A percentile compares a stretch with the other conserved stretches of the same genome.
Conservation (phyloP, 1,284 basidiomycete species). For the Peniophora sp. region DNA sequence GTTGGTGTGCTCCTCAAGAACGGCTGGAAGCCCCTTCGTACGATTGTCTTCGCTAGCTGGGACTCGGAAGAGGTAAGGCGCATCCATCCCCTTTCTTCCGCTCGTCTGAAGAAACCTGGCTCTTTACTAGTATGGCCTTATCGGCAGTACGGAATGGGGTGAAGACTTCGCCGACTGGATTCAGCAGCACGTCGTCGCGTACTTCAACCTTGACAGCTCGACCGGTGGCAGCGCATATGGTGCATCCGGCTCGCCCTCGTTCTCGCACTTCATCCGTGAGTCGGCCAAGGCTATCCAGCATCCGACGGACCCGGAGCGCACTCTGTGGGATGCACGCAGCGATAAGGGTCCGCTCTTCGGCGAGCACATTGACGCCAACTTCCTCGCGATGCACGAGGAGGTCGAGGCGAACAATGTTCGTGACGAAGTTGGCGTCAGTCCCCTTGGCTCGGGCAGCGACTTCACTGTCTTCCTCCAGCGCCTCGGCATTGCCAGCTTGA, state of each 20-base stretch:
- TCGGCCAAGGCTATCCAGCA: slow-evolving; percentile 66
- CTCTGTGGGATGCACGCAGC: slow-evolving; percentile 58
- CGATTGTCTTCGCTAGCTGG: slow-evolving; percentile 87
- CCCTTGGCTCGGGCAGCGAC: slow-evolving; percentile 59
- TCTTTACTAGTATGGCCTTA: slow-evolving; percentile 77
- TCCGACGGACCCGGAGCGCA: slow-evolving; percentile 42
- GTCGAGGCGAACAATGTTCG: slow-evolving; percentile 16
- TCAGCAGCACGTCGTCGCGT: slow-evolving; percentile 71
- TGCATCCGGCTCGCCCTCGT: slow-evolving; percentile 60
- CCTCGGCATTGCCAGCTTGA: slow-evolving; percentile 23
- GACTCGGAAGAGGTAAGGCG: slow-evolving; percentile 88
- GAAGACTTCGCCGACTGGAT: slow-evolving; percentile 88
- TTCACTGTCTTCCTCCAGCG: slow-evolving; percentile 77
- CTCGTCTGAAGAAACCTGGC: background rate
- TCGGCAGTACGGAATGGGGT: slow-evolving; percentile 85
- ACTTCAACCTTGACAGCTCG: slow-evolving; percentile 74
- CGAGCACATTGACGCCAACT: slow-evolving; percentile 20
- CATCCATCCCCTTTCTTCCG: too few relatives aligned
- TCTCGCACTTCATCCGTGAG: slow-evolving; percentile 66
- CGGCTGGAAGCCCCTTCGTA: slow-evolving; percentile 88
- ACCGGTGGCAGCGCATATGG: slow-evolving; percentile 61
- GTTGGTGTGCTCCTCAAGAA: slow-evolving; percentile 62
- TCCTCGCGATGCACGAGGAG: slow-evolving; percentile 15
- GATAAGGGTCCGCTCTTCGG: slow-evolving; percentile 49
- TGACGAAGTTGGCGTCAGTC: slow-evolving; percentile 24